Base-by-base conservation (phyloP, 176 grass and related monocot genomes). In the Dactylis glomerata region DNA sequence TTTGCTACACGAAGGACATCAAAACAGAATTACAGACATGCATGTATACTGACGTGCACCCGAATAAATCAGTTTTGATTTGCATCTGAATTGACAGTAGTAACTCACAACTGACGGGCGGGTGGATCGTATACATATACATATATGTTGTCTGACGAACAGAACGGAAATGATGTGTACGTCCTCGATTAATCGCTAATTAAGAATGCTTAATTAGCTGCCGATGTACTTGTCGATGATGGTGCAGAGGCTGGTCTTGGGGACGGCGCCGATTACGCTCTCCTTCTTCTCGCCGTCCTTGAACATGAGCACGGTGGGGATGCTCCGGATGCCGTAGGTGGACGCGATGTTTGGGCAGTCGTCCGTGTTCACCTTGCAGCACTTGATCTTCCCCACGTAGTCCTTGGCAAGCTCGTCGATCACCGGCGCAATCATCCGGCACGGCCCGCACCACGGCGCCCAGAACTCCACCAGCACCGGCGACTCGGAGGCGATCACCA, bases 401-500 rank as follows among this genome's bases (percentile, higher is more conserved):
- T 99, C 88, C 83, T 93, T 94, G 16, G 96, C 96, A 69, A 99
- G 84, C 67, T 99, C 96, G 37, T 93, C 89, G 54, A 96, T 94
- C 80, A 96, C 83, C 84, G 96, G 96, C 34, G 91, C 91, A 44
- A 99, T 95, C 96, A 96, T 96, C 82, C 89, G 67, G 91, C 96
- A 99, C 11, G 93, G 96, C 8, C 96, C 96, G 78, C 96, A 99
- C 96, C 96, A 99, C 73, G 96, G 96, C 30, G 96, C 96, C 96
- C 96, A 99, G 81, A 99, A 99, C 54, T 99, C 96, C 51, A 99
- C 96, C 81, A 99, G 87, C 72, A 96, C 96, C 41, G 96, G 96
- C 58, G 88, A 42, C 41, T 92, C 87, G 78, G 88, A 90, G 37
- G 32, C 87, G 2, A 90, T 67, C 47, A 97, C 95, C 82, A 95